Conservation (phyloP, 306 rosid genomes). For the Trifolium dubium region DNA sequence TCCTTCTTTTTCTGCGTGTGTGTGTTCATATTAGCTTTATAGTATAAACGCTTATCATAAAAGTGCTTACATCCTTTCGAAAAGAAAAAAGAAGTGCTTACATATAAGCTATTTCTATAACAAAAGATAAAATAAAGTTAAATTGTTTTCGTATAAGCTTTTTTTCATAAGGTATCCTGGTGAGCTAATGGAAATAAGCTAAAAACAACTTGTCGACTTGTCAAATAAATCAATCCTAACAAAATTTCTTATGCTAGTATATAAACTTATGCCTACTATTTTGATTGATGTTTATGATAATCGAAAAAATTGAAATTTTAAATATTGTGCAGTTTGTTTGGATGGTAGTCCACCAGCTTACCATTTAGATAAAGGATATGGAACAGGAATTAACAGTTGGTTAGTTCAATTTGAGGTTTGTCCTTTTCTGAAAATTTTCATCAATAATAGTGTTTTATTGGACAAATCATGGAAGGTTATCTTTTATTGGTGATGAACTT, state of each 20-base stretch:
- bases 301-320: constrained; percentile 31
- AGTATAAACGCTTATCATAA: background rate
- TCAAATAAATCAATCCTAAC: background rate
- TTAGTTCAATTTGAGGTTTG: constrained; percentile 83
- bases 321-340: constrained; percentile 75
- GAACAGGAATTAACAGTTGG: constrained; percentile 86
- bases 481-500: constrained; percentile 21
- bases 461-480: constrained; percentile 4
- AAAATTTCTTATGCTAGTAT: background rate
- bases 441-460: background rate
- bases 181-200: background rate
- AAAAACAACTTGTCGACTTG: background rate
- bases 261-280: background rate
- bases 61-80: background rate
- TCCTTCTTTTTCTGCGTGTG: background rate
- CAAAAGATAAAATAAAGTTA: background rate
- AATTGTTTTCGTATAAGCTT: background rate
- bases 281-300: constrained; percentile 16
- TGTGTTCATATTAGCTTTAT: constrained; percentile 23
- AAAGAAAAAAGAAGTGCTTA: background rate
- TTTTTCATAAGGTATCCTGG: background rate
- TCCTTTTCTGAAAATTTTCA: constrained; percentile 37
- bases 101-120: background rate
- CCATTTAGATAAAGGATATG: constrained; percentile 74
- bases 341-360: constrained; percentile 98